Percentiles rank a stretch among this genome's conserved stretches.
Conservation (phyloP, 768 basidiomycete species). For the Xerocomus potaroensis region DNA sequence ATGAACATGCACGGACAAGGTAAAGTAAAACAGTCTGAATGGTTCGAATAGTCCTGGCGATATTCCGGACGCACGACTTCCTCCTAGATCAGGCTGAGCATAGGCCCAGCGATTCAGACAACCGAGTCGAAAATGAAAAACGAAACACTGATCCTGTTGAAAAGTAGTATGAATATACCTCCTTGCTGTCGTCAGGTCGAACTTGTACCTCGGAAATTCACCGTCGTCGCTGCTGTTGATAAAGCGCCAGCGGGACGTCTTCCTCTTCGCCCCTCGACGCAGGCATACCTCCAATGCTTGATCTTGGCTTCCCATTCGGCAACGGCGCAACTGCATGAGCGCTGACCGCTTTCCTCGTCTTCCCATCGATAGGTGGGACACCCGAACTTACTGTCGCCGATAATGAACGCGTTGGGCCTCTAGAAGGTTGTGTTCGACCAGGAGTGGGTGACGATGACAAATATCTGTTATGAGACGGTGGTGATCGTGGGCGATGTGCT, state of each 20-base stretch:
- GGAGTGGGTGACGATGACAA: constrained; percentile 27
- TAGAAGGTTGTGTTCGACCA: constrained; percentile 25
- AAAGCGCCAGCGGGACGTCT: constrained; percentile 74
- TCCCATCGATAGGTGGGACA: constrained; percentile 42
- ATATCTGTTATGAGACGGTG: constrained; percentile 44
- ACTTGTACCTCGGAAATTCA: constrained; percentile 16
- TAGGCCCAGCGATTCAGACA: constrained; percentile 2
- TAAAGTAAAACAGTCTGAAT: constrained; percentile 22
- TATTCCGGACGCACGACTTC: constrained; percentile 24
- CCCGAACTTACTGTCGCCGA: constrained; percentile 58
- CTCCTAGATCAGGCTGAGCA: constrained; percentile 23
- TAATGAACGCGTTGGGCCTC: constrained; percentile 59
- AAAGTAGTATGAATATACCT: constrained; percentile 4
- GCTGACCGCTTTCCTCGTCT: constrained; percentile 60
- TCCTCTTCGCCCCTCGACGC: constrained; percentile 55
- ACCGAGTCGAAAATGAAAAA: constrained; percentile 1
- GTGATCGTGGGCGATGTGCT: constrained; percentile 48
- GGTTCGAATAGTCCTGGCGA: constrained; percentile 19
- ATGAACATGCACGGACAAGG: constrained; percentile 21
- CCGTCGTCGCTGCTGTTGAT: constrained; percentile 70
- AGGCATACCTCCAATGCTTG: constrained; percentile 34
- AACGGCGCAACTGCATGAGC: constrained; percentile 50
- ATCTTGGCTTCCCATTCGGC: constrained; percentile 38
- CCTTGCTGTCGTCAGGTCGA: not conserved
- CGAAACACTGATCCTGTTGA: constrained; percentile 3